These are phyloP conservation scores for Neurospora crassa DNA, from an alignment of 2,329 filamentous ascomycete genomes.

Conservation along the genomic window DNA sequence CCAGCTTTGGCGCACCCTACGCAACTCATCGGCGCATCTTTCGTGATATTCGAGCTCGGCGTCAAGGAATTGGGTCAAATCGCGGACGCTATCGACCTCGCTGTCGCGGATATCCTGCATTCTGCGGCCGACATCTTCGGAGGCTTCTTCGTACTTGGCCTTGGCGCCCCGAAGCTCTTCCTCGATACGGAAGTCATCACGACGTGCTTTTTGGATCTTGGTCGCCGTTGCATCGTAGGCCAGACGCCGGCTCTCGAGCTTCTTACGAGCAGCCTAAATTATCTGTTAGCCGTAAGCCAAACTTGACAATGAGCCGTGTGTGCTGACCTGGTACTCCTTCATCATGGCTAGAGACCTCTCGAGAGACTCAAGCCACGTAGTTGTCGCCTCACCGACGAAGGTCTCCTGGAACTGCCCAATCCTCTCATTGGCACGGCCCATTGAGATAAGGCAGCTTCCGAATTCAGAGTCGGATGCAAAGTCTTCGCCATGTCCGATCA, in stretches of 20 bases:
- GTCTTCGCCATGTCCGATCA: conserved; percentile 85
- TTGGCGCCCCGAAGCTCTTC: conserved; percentile 87
- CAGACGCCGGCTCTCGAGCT: conserved; percentile 80
- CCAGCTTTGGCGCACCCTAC: conserved; percentile 41
- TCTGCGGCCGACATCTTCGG: conserved; percentile 78
- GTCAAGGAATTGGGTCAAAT: conserved; percentile 75
- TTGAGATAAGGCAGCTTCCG: conserved; percentile 70
- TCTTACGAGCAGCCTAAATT: conserved; percentile 68
- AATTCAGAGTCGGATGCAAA: conserved; percentile 88
- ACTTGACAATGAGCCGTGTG: background rate
- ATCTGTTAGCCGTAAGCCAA: conserved; percentile 10
- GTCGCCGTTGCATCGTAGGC: conserved; percentile 83
- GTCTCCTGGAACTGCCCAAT: conserved; percentile 77
- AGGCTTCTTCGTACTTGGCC: conserved; percentile 92
- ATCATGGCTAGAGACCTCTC: conserved; percentile 86
- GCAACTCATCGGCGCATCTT: conserved; percentile 74
- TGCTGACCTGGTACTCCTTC: conserved; percentile 87
- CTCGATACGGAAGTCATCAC: conserved; percentile 85
- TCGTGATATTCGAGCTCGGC: conserved; percentile 88
- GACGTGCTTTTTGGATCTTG: conserved; percentile 90
- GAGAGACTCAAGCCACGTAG: conserved; percentile 82
- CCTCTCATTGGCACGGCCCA: conserved; percentile 81
- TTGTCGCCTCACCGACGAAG: conserved; percentile 68
- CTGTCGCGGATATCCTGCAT: conserved; percentile 97
- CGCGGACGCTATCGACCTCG: conserved; percentile 71